Base-by-base conservation (phyloP, 2,329 filamentous ascomycete genomes). In the Neonectria hederae region DNA sequence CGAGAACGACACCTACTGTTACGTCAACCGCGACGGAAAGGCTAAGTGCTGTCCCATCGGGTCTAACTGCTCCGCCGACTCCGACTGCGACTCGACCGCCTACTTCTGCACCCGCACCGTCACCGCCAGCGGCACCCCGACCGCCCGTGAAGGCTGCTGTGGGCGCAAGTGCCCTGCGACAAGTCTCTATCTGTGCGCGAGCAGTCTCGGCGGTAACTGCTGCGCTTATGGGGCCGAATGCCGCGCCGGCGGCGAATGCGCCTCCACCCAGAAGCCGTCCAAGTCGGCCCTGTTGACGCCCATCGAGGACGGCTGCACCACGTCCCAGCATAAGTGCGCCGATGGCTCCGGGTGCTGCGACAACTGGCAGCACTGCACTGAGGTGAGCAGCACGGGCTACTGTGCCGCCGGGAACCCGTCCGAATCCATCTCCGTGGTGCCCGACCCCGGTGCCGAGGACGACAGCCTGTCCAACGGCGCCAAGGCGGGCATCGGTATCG, bases 401-500 rank as follows among this genome's bases (percentile, higher is more conserved):
- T 85, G 84, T 68, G 80, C 81, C 5, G 70, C 76, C 4, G 72
- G 75, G 5, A 73, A 75, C 48, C 73, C 76, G 3, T 77, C 78
- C 2, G 74, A 74, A 2, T 74, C 78, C n/a, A 67, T 76, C 4
- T 68, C 70, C 24, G 70, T 78, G 13, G 65, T 76, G 21, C 75
- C 75, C 2, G 72, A 74, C 1, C 69, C 77, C 2, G 64, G 67
- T 5, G 55, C 67, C 19, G 64, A 49, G 3, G 35, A 54, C 54
- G 57, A 51, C 2, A 74, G 74, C 2, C 72, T 87, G 6, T 83
- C 83, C 1, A 74, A 79, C 1, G 85, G 83, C 1, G 86, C 85
- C 2, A 87, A 84, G 69, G 86, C 84, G 0, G 87, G 87, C 2
- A 84, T 90, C n/a, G 86, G 83, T 6, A 79, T 84, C 0, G 87